Conservation (phyloP, 805 yeast species). For the Candida pseudoglaebosa region DNA sequence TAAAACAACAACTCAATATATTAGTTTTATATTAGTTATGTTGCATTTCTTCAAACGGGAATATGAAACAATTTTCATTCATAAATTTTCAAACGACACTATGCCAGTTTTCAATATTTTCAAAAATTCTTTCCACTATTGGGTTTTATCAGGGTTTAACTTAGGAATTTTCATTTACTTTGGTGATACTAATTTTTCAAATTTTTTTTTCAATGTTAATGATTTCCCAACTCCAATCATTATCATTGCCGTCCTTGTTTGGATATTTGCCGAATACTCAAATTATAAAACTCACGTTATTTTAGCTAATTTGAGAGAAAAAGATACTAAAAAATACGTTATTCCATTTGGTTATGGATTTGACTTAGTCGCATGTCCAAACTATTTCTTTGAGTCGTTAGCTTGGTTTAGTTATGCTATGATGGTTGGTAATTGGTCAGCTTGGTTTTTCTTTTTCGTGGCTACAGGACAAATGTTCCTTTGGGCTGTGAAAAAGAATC, state of each 20-base stretch:
- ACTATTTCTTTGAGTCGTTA: slow-evolving; percentile 82
- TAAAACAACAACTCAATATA: slow-evolving; percentile 50
- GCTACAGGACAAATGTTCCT: slow-evolving; percentile 79
- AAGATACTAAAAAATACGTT: slow-evolving; percentile 51
- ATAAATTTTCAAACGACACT: slow-evolving; percentile 80
- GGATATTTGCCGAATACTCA: slow-evolving; percentile 62
- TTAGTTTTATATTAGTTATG: slow-evolving; percentile 53
- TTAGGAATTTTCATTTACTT: slow-evolving; percentile 49
- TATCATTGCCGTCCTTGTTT: slow-evolving; percentile 37
- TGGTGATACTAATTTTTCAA: slow-evolving; percentile 13
- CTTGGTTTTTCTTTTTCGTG: slow-evolving; percentile 65
- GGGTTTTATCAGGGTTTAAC: slow-evolving; percentile 78
- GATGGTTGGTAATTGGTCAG: slow-evolving; percentile 72
- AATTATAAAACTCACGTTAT: slow-evolving; percentile 70
- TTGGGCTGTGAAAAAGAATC: slow-evolving; percentile 90
- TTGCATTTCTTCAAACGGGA: slow-evolving; percentile 87
- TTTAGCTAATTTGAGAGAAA: slow-evolving; percentile 55
- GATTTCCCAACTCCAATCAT: slow-evolving; percentile 30
- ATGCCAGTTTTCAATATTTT: slow-evolving; percentile 89
- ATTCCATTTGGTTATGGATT: slow-evolving; percentile 87
- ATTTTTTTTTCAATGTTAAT: slow-evolving; percentile 42
- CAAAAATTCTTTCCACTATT: slow-evolving; percentile 88
- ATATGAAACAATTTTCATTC: slow-evolving; percentile 79
- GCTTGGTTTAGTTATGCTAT: slow-evolving; percentile 71
- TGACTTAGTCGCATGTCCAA: slow-evolving; percentile 80